Conservation (phyloP, 2,329 filamentous ascomycete genomes). For the Ophiobolus disseminans region DNA sequence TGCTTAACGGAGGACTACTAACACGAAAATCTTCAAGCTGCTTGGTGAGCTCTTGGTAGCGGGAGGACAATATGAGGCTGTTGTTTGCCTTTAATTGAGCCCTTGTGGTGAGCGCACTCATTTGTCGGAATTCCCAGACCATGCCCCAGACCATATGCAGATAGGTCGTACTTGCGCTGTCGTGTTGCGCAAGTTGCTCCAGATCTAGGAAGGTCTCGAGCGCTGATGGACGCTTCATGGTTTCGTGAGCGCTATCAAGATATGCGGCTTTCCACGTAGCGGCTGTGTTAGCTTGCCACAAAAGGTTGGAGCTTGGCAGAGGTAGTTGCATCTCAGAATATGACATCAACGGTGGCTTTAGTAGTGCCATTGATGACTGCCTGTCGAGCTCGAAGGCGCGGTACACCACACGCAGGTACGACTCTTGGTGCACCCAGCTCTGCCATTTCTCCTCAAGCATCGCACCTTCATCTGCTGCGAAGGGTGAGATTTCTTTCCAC, state of each 20-base stretch:
- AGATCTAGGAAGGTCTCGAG: slow-evolving; percentile 40
- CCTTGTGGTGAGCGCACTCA: slow-evolving; percentile 61
- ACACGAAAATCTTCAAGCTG: slow-evolving; percentile 62
- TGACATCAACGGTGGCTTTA: slow-evolving; percentile 70
- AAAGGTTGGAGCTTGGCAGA: slow-evolving; percentile 65
- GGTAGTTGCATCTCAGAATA: slow-evolving; percentile 73
- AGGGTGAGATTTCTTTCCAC: slow-evolving; percentile 60
- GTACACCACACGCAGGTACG: slow-evolving; percentile 72
- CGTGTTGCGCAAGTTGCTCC: slow-evolving; percentile 27
- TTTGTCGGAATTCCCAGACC: slow-evolving; percentile 70
- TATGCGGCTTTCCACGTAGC: slow-evolving; percentile 70
- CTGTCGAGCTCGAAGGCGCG: slow-evolving; percentile 71
- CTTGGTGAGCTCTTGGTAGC: slow-evolving; percentile 65
- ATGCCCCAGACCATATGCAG: slow-evolving; percentile 71
- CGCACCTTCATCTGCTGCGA: slow-evolving; percentile 63
- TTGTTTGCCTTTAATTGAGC: slow-evolving; percentile 36
- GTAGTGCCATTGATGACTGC: slow-evolving; percentile 70
- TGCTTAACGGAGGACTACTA: slow-evolving; percentile 51
- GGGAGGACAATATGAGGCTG: slow-evolving; percentile 49
- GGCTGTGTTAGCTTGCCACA: slow-evolving; percentile 72
- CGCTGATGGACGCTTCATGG: slow-evolving; percentile 32
- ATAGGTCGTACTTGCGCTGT: slow-evolving; percentile 61
- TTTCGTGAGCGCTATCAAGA: slow-evolving; percentile 46
- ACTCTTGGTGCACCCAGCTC: slow-evolving; percentile 69
- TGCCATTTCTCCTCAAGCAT: slow-evolving; percentile 70